Base-by-base conservation (phyloP, 163 green algal genomes). In the Scenedesmus sp. region DNA sequence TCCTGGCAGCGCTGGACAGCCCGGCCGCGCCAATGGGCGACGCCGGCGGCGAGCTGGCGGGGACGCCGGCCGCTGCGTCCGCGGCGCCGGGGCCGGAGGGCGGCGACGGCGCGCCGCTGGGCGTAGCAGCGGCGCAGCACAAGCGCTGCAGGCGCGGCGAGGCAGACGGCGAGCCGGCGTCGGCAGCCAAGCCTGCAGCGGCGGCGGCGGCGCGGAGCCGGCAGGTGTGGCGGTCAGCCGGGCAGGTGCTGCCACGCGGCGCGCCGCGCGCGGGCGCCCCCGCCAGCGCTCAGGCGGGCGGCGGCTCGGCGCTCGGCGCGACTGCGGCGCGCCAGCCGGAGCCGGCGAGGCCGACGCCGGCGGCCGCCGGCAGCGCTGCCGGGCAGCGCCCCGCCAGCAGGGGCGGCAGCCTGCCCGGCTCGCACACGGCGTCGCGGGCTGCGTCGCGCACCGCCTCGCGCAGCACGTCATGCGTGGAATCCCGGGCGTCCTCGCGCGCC, bases 131-230 rank as follows among this genome's bases (percentile, higher is more conserved):
- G 11, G n/a, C 65, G 34, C 69, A 18, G 4, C 31, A 78, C 34
- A 36, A 47, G 28, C 62, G 51, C 36, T 81, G 74, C 62, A 29
- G 74, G 24, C 45, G 63, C 4, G 74, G 74, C 24, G 44, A 74
- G 31, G 75, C 75, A 63, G 63, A 75, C n/a, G 26, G 34, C 33
- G 75, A 83, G 64, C 75, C 77, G 9, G 56, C 64, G 63, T 28
- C 54, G 65, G 7, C 75, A 77, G 64, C 54, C 36, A 44, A 63
- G 28, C 39, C 56, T 83, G 53, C 75, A 77, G 47, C 29, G 33
- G 62, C 62, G 66, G 50, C 20, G 22, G 20, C 44, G 75, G 51
- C 17, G 26, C 50, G 75, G 74, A 33, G 48, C 48, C 15, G 29
- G 48, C 31, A 75, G 74, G 44, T 24, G 31, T 10, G 48, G 33